Conservation (phyloP, 2,329 filamentous ascomycete species). For the Metarhizium robertsii region DNA sequence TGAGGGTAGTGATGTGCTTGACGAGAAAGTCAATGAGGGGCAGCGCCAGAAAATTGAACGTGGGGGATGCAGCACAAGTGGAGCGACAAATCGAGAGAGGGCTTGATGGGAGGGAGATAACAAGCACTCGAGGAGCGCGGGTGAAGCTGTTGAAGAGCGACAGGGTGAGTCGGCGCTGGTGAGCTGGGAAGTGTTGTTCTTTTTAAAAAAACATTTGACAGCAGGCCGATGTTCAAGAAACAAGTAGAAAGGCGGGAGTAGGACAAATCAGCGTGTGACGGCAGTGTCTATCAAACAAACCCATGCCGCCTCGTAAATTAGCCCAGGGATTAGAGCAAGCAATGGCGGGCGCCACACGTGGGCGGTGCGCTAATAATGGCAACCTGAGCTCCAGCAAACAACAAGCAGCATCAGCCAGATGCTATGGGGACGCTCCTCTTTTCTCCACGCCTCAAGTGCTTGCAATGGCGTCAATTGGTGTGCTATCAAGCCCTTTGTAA, state of each 20-base stretch:
- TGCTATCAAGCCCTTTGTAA: no score
- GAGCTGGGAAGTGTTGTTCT: background rate
- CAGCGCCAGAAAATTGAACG: background rate
- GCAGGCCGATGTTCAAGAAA: background rate
- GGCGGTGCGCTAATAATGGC: background rate
- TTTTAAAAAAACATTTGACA: no score
- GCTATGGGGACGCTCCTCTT: no score
- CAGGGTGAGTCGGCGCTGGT: background rate
- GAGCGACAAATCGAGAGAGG: background rate
- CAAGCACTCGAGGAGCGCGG: background rate
- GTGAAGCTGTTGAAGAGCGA: background rate
- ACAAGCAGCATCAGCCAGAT: no score
- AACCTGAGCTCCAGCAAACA: no score
- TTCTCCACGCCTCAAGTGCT: no score
- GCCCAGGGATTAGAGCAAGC: no score
- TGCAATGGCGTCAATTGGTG: no score
- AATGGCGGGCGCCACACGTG: background rate
- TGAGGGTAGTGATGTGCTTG: background rate
- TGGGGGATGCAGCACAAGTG: background rate
- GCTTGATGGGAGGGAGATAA: background rate
- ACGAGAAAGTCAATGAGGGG: constrained; percentile 2
- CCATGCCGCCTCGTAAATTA: background rate
- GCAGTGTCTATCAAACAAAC: background rate
- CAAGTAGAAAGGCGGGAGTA: background rate
- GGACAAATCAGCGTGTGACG: background rate